These are phyloP conservation scores for Colletotrichum limetticola DNA, from an alignment of 2,329 filamentous ascomycete genomes.

Conservation along the genomic window DNA sequence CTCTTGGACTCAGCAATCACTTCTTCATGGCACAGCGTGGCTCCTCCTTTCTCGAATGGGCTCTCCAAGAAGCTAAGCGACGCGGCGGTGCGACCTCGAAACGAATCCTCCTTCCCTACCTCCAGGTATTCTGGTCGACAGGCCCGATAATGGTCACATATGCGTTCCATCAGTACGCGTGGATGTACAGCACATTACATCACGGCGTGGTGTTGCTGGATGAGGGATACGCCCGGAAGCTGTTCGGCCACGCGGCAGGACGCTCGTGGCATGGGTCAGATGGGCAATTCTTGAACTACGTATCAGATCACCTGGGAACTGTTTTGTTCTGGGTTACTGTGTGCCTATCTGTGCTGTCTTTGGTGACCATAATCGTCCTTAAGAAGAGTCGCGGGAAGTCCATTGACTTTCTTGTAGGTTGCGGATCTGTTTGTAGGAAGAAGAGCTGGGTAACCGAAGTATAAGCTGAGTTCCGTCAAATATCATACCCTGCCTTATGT, in stretches of 20 bases:
- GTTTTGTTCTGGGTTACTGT: not conserved
- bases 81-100: constrained; percentile 30
- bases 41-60: constrained; percentile 37
- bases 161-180: constrained; percentile 35
- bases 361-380: not conserved
- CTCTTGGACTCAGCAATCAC: constrained; percentile 38
- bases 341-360: not conserved
- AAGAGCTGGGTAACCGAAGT: not conserved
- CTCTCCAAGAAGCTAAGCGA: constrained; percentile 38
- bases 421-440: not conserved
- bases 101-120: constrained; percentile 38
- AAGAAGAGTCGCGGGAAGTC: not conserved
- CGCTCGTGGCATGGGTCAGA: constrained; percentile 40
- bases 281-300: constrained; percentile 36
- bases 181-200: constrained; percentile 19
- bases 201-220: constrained; percentile 30
- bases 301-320: constrained; percentile 32
- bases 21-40: constrained; percentile 39
- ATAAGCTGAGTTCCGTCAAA: not conserved
- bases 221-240: constrained; percentile 19
- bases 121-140: constrained; percentile 41
- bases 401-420: not conserved
- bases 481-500: no score
- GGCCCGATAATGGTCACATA: constrained; percentile 40
- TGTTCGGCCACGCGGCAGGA: constrained; percentile 37